These are phyloP conservation scores for Echria macrotheca DNA, from an alignment of 495 filamentous ascomycete genomes.

Conservation along the genomic window DNA sequence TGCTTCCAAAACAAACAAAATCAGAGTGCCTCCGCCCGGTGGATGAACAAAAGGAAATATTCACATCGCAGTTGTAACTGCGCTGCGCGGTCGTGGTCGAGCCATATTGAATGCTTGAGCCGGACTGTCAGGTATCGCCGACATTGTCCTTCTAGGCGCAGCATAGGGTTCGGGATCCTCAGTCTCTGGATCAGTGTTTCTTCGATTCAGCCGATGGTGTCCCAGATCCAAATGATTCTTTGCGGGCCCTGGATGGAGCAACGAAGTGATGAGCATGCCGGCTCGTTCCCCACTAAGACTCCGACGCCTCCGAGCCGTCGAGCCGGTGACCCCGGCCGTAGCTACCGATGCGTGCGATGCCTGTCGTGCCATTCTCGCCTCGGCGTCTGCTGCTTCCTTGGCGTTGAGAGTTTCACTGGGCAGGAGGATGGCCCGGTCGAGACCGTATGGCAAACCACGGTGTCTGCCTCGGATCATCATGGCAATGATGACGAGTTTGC, in stretches of 20 bases:
- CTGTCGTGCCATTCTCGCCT: constrained; percentile 49
- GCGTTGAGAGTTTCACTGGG: constrained; percentile 72
- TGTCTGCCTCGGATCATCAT: constrained; percentile 93
- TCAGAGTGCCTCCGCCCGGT: not conserved
- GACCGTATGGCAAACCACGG: constrained; percentile 83
- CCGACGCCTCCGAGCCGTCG: constrained; percentile 18
- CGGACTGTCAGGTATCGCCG: not conserved
- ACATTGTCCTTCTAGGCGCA: not conserved
- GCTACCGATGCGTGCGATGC: constrained; percentile 47
- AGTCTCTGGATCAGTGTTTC: constrained; percentile 7
- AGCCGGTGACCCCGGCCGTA: constrained; percentile 15
- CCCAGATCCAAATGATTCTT: constrained; percentile 7
- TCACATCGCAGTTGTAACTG: not conserved
- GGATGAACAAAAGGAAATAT: no score
- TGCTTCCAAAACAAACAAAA: constrained; percentile 1
- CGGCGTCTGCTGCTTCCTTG: constrained; percentile 58
- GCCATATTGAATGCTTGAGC: not conserved
- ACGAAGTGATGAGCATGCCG: constrained; percentile 25
- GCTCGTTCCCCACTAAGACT: constrained; percentile 25
- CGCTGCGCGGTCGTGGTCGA: not conserved
- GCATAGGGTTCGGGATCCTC: constrained; percentile 12
- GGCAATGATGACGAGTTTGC: constrained; percentile 88
- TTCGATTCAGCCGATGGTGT: not conserved
- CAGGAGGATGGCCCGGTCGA: constrained; percentile 84
- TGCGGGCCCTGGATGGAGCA: constrained; percentile 36